Percentiles rank a stretch among this genome's conserved stretches.
These are phyloP conservation scores for Hyphochytrium catenoides DNA, from an alignment of 352 stramenopile genomes.

Conservation along the genomic window DNA sequence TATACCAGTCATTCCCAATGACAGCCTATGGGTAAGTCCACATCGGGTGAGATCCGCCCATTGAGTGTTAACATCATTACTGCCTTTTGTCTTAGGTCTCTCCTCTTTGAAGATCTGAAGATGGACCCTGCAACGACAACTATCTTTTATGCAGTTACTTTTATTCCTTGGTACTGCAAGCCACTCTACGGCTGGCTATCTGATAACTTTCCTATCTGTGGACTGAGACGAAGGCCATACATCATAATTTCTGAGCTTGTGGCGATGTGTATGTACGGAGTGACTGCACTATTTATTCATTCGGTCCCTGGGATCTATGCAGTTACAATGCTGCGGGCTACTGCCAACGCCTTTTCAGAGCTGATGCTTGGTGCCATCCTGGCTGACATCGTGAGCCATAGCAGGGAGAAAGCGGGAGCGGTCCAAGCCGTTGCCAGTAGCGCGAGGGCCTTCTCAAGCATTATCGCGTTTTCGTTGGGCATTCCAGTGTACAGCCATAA, in stretches of 20 bases:
- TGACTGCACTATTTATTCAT: constrained; percentile 23
- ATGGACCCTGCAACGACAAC: constrained; percentile 43
- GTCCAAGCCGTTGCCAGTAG: constrained; percentile 42
- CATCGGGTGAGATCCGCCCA: no score
- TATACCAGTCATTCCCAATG: constrained; percentile 42
- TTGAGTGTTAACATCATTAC: no score
- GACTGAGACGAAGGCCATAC: constrained; percentile 53
- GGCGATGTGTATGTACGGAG: constrained; percentile 22
- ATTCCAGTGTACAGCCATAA: constrained; percentile 38
- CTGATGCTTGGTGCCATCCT: constrained; percentile 52
- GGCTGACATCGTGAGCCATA: constrained; percentile 24
- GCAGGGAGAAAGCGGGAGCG: constrained; percentile 23
- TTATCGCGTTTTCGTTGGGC: constrained; percentile 24
- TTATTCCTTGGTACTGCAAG: constrained; percentile 63
- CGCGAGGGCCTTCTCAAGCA: constrained; percentile 31
- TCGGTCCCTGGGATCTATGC: constrained; percentile 29
- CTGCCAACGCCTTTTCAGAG: constrained; percentile 44
- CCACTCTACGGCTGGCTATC: constrained; percentile 45
- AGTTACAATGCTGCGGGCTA: constrained; percentile 32
- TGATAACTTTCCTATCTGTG: constrained; percentile 34
- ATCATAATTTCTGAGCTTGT: constrained; percentile 37
- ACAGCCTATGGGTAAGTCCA: constrained; percentile 36
- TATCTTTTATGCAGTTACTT: constrained; percentile 49
- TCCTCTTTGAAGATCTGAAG: constrained; percentile 42
- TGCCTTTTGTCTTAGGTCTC: no score